Evolutionary conservation across 768 basidiomycete genomes (phyloP).

Genomic region (Tulasnella sp.): DNA sequence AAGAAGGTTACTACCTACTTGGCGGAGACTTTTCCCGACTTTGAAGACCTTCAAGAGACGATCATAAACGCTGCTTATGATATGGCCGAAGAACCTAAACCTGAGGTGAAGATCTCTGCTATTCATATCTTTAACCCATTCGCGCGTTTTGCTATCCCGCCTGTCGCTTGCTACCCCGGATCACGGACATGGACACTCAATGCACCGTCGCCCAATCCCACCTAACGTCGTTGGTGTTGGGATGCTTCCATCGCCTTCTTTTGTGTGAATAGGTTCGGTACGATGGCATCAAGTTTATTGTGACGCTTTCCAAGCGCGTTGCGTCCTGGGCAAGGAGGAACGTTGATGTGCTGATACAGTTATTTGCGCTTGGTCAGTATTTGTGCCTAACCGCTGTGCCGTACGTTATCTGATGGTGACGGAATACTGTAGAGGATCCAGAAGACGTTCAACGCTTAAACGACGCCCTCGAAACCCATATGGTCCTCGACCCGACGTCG

Average conservation of each 20-base stretch:
- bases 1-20: background rate
- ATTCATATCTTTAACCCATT: background rate
- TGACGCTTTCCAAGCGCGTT: background rate
- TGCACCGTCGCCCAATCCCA: background rate
- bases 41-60: conserved; percentile 8
- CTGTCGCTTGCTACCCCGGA: no score
- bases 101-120: conserved; percentile 11
- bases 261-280: conserved; percentile 13
- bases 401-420: background rate
- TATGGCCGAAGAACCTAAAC: conserved; percentile 13
- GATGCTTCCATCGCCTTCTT: background rate
- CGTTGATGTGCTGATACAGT: conserved; percentile 11
- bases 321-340: conserved; percentile 10
- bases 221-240: background rate
- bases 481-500: background rate
- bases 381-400: background rate
- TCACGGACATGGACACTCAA: no score
- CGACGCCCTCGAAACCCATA: background rate
- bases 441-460: background rate
- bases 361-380: background rate
- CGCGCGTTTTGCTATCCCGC: no score
- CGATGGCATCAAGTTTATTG: conserved; percentile 3
- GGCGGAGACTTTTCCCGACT: background rate
- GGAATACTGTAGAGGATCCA: background rate
- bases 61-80: conserved; percentile 15